Base-by-base conservation (phyloP, 805 yeast species). In the Starmerella sp. region DNA sequence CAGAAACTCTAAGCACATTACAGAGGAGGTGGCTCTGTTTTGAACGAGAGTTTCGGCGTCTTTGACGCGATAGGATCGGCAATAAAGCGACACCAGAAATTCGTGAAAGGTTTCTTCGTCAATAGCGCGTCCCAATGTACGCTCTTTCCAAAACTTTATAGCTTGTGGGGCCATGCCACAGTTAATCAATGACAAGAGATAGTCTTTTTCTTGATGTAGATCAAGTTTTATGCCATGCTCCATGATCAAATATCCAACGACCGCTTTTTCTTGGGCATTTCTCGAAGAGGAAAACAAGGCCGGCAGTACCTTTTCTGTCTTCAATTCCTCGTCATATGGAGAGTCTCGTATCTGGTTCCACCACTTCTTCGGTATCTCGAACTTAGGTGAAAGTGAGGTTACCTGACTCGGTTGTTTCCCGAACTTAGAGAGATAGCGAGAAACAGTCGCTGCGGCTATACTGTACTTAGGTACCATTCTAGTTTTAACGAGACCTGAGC, bases 41-140 rank as follows among this genome's bases (percentile, higher is more conserved):
- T 17, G 8, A 6, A 34, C 53, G 8, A 57, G 31, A 7, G n/a
- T 11, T 35, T 57, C 60, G 2, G 60, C 60, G 2, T 22, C 30
- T 2, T 2, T 31, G 13, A 43, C 30, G 2, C 48, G 54, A 35
- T 15, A 36, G 9, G 51, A 39, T 8, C 34, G n/a, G 41, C 58
- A 55, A 5, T 31, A 17, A 5, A 52, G 5, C 13, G 32, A n/a
- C 1, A 53, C 37, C 1, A 55, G 56, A 13, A 52, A 15, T 0
- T 8, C 4, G 1, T 3, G 5, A 51, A 48, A 52, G 10, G 49
- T 11, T 7, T n/a, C 13, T 5, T 32, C 15, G 37, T 36, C 22
- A 15, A 50, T 35, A 1, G 44, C 10, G 15, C 29, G 10, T 13
- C 35, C 35, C 13, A 9, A 5, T 32, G 28, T 13, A 4, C 30